Evolutionary conservation across 306 rosid genomes (phyloP), one percentile per base, ranked within the genome.

Genomic region (Vicia sativa): DNA sequence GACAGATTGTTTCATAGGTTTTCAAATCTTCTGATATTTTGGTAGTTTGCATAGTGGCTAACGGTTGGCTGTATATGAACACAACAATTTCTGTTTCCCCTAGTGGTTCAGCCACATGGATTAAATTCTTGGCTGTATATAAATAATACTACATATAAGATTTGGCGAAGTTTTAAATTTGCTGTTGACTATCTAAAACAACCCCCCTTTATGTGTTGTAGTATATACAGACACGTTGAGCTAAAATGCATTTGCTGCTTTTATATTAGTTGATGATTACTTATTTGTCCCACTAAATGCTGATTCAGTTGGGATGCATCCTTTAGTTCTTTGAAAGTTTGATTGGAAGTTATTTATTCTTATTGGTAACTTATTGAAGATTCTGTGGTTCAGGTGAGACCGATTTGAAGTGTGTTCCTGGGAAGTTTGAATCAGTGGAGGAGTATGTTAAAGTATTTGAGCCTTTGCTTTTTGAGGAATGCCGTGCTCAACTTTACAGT

Each of bases 391-490:
- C 91, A 93, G 99, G 82, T 83, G 96, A 88, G 61, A 79, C 96
- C 63, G 99, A 93, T 54, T 91, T 93, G 54, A 96, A 88, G 61
- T 82, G 91, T 65, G 96, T 93, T 64, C 97, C 99, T 48, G 99
- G 91, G 56, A 87, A 70, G 58, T 93, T 93, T 86, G 99, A 88
- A 77, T 93, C 97, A 3, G 82, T 86, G 58, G 99, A 93, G 84
- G 97, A 88, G 82, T 93, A 93, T 81, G 81, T 83, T 45, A 80
- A 78, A 82, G 95, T 93, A 65, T 93, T 93, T 76, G 99, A 93
- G 80, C 99, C 99, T 71, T 82, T 93, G 82, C 91, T 93, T 72
- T 93, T 93, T 79, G 99, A 93, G 86, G 99, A 93, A 77, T 93
- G 99, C 59, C 89, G 97, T 44, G 99, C 99, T 70, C 99, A 93